A percentile compares a stretch with the other conserved stretches of the same genome.
phyloP scores from a whole-genome alignment of 768 basidiomycete genomes.

The Galerina marginata region DNA sequence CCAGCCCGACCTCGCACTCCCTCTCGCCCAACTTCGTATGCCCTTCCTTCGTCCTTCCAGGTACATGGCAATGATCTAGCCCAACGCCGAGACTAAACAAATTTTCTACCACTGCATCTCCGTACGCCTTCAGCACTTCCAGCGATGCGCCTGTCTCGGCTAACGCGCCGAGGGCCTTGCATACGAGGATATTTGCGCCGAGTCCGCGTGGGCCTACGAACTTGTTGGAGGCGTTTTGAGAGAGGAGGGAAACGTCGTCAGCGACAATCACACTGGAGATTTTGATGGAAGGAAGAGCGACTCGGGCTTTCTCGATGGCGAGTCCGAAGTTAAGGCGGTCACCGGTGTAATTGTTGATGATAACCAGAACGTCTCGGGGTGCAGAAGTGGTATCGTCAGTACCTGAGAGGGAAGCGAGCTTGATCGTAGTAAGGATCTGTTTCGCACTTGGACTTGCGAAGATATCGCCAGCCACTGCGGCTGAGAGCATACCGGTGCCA shows the following conservation, averaged over 20 bases:
- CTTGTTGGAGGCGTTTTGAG: constrained; percentile 19
- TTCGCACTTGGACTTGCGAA: constrained; percentile 68
- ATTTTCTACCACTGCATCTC: constrained; percentile 38
- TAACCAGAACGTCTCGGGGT: constrained; percentile 39
- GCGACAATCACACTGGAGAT: constrained; percentile 56
- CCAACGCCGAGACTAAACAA: constrained; percentile 45
- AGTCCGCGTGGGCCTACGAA: constrained; percentile 57
- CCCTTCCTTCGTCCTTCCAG: constrained; percentile 41
- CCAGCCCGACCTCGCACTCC: constrained; percentile 55
- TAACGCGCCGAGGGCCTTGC: constrained; percentile 60
- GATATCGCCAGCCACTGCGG: constrained; percentile 64
- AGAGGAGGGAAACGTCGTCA: constrained; percentile 58
- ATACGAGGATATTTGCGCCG: constrained; percentile 54
- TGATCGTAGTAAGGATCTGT: constrained; percentile 56
- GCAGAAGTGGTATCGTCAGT: not conserved
- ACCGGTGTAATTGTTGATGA: constrained; percentile 58
- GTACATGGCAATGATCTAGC: constrained; percentile 63
- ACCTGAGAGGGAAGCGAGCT: constrained; percentile 43
- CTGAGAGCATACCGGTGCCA: constrained; percentile 59
- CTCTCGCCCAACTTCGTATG: constrained; percentile 22
- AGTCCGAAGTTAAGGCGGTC: constrained; percentile 66
- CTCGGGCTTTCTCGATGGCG: constrained; percentile 56
- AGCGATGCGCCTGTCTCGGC: constrained; percentile 46
- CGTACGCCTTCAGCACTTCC: constrained; percentile 36
- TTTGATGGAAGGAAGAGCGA: constrained; percentile 31